Evolutionary conservation across 805 yeast genomes (phyloP), one percentile per base, ranked within the genome.

Genomic region (Ogataea saltuana): DNA sequence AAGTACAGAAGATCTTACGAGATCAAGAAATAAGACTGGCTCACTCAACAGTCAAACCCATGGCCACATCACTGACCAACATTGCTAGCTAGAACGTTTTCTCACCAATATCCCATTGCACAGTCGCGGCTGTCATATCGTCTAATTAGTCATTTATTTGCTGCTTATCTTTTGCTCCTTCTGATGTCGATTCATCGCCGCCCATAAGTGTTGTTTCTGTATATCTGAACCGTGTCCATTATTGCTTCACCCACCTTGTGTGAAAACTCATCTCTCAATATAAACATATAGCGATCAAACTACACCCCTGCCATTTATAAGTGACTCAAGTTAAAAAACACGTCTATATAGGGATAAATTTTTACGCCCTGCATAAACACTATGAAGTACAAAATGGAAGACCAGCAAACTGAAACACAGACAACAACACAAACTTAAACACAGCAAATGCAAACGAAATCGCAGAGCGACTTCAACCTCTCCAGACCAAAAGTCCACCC

Each of bases 1-100:
- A 87, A 76, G 71, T 93, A 68, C 78, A 88, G 88, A 74, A 85
- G 99, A 74, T 62, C 63, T 44, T 91, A 91, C 63, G 83, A 80
- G 45, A 64, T 81, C 54, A 86, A 85, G 69, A 74, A 78, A 60
- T 83, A 72, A 42, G 15, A 30, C 42, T 23, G 28, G 28, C 17
- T 41, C 35, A n/a, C n/a, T n/a, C n/a, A n/a, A n/a, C n/a, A n/a
- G n/a, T n/a, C n/a, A n/a, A n/a, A n/a, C n/a, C n/a, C n/a, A n/a
- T n/a, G n/a, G n/a, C n/a, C n/a, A 32, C 34, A 37, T 16, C 25
- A 11, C 8, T 31, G 25, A 12, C 36, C 4, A 8, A 17, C 38
- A 29, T 42, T 42, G 46, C 44, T 42, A 35, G 10, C 28, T 25
- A 25, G 28, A 25, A 25, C 28, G 28, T 25, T 30, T 11, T 8